Conservation (phyloP, 306 rosid species). For the Albizia julibrissin region DNA sequence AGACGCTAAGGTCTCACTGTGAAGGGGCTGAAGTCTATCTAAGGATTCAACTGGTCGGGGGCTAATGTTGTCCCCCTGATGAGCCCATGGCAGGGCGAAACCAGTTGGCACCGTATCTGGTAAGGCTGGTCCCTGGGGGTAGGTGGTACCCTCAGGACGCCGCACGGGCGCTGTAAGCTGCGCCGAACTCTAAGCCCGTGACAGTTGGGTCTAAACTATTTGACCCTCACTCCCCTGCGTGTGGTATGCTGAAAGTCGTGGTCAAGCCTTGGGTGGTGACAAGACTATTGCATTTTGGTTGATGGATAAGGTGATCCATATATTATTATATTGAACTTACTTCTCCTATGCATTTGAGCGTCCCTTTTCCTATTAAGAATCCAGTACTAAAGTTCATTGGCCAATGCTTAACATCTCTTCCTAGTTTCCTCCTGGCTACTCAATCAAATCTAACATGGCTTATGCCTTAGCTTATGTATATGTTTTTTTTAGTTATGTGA, state of each 20-base stretch:
- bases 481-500: no score
- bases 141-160: no score
- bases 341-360: constrained; percentile 24
- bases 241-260: constrained; percentile 97
- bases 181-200: no score
- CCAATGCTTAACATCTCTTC: not conserved
- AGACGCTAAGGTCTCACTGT: no score
- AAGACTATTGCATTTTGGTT: constrained; percentile 98
- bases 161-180: no score
- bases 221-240: constrained; percentile 33
- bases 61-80: no score
- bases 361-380: constrained; percentile 21
- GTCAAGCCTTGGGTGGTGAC: constrained; percentile 99
- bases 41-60: no score
- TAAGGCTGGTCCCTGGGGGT: no score
- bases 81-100: no score
- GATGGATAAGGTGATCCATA: constrained; percentile 80
- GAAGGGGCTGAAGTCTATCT: no score
- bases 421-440: not conserved
- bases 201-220: no score
- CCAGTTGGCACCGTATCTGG: no score
- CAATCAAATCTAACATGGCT: not conserved
- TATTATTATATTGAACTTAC: not conserved
- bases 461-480: not conserved
- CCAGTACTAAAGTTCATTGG: not conserved